Evolutionary conservation across 306 rosid species (phyloP).

Genomic region (Rosa rugosa): DNA sequence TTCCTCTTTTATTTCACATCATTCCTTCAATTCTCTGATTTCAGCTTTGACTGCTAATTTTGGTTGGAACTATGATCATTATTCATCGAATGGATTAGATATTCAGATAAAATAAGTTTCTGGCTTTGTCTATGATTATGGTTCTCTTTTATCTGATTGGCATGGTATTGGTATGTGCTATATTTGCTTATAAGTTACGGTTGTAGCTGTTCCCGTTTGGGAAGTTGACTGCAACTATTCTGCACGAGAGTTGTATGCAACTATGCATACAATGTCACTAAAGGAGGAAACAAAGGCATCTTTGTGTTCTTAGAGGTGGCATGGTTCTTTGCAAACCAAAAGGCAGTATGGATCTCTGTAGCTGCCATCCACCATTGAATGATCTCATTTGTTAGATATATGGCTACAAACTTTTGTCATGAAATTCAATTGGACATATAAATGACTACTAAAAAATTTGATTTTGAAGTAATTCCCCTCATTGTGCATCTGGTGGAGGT

Average conservation of each 20-base stretch:
- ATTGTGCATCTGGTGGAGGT: not conserved
- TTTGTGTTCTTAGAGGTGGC: not conserved
- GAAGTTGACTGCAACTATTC: not conserved
- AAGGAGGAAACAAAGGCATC: not conserved
- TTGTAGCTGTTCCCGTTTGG: not conserved
- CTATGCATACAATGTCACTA: not conserved
- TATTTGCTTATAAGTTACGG: not conserved
- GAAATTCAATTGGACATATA: not conserved
- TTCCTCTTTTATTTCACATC: slow-evolving; percentile 13
- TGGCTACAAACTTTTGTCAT: not conserved
- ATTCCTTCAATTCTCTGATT: slow-evolving; percentile 31
- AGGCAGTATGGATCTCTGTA: not conserved
- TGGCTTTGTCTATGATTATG: slow-evolving; percentile 11
- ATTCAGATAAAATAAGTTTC: not conserved
- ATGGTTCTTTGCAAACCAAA: not conserved
- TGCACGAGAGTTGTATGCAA: not conserved
- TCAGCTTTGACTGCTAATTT: slow-evolving; percentile 36
- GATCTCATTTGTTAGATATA: not conserved
- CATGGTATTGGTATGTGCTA: not conserved
- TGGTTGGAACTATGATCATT: slow-evolving; percentile 10
- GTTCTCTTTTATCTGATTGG: not conserved
- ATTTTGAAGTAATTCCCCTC: not conserved
- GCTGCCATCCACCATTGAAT: not conserved
- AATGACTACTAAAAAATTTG: not conserved
- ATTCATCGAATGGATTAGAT: slow-evolving; percentile 7